Evolutionary conservation across 1,139 yeast genomes (phyloP), one percentile per base, ranked within the genome.

Genomic region (Nakaseomyces sp.): DNA sequence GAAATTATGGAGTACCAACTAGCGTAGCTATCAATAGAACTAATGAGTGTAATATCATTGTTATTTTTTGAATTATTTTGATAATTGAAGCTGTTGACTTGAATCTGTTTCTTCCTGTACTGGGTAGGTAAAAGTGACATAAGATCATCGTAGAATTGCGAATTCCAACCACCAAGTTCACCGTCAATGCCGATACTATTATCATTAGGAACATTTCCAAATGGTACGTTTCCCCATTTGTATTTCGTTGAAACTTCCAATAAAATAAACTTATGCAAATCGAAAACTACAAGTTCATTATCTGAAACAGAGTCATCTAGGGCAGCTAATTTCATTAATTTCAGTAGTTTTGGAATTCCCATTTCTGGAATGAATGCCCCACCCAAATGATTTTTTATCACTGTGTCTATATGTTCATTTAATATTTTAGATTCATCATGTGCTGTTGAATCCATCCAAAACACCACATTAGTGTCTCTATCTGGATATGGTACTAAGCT

Each of bases 391-490:
- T 53, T 48, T 42, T 64, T 48, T 0, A 55, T 37, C 2, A 46
- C 45, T 2, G 55, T 52, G 28, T 42, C 37, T 28, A 64, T 48
- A 2, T 12, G 42, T 5, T 46, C 19, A 44, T 71, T 71, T 13
- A 75, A 54, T n/a, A 51, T 43, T 2, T 45, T 37, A 2, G 72
- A 56, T 50, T 74, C 71, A 3, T 51, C 42, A 1, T 44, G 48
- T 5, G 78, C 63, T 42, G 74, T 57, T n/a, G 66, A 64, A 51
- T 77, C 82, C 82, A 77, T 77, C 82, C 83, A 77, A 43, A 77
- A 64, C 5, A 77, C 64, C 1, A 77, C 65, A 52, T 76, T 76
- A 35, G 68, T 68, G 9, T 54, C 3, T 7, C 9, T 53, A 0
- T 45, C 37, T 10, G 41, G 41, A 28, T 38, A 38, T 52, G 72